phyloP scores from a whole-genome alignment of 345 rosid species.

The Cardamine resedifolia region DNA sequence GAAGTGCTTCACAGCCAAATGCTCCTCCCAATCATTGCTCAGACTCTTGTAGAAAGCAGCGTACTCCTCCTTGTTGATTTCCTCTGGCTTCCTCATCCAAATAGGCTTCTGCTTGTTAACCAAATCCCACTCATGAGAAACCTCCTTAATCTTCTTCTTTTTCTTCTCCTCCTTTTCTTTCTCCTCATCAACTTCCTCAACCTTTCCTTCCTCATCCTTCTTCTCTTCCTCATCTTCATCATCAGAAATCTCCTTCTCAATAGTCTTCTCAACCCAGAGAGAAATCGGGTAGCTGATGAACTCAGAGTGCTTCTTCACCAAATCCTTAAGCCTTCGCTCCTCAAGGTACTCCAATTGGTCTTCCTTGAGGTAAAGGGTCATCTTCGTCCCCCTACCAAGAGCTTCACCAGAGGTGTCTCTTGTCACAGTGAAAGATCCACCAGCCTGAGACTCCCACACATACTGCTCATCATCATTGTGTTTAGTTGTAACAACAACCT shows the following conservation, averaged over 20 bases:
- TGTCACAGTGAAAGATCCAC: constrained; percentile 84
- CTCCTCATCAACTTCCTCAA: constrained; percentile 80
- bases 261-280: constrained; percentile 85
- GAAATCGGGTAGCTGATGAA: constrained; percentile 89
- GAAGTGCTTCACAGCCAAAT: constrained; percentile 82
- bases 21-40: constrained; percentile 95
- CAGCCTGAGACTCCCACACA: constrained; percentile 93
- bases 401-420: constrained; percentile 68
- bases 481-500: constrained; percentile 77
- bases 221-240: constrained; percentile 88
- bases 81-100: constrained; percentile 98
- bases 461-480: constrained; percentile 91
- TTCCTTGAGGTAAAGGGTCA: constrained; percentile 68
- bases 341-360: constrained; percentile 92
- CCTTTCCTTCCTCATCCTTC: constrained; percentile 81
- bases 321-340: constrained; percentile 82
- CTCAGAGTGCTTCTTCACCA: constrained; percentile 93
- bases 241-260: constrained; percentile 84
- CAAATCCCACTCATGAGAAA: constrained; percentile 82
- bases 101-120: constrained; percentile 94
- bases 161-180: constrained; percentile 74
- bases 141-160: constrained; percentile 91
- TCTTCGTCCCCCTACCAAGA: constrained; percentile 86
- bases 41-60: constrained; percentile 93
- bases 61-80: constrained; percentile 83